A percentile compares a stretch with the other conserved stretches of the same genome.
Conservation (phyloP, 768 basidiomycete species). For the Chiua virens region DNA sequence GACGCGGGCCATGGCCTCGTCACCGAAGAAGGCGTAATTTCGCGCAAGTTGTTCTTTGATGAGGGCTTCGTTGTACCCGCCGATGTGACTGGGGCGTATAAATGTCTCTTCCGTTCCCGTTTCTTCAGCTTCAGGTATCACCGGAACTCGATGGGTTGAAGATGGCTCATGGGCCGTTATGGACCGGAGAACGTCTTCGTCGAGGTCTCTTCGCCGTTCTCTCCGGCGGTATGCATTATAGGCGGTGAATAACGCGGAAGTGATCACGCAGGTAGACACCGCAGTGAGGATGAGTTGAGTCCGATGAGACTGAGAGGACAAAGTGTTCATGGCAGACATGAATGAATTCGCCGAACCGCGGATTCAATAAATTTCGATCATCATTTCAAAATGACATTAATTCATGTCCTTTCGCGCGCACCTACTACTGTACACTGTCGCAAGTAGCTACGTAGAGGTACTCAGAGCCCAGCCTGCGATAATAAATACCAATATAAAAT, state of each 20-base stretch:
- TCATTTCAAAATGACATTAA: background rate
- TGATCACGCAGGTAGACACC: conserved; percentile 60
- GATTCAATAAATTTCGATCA: background rate
- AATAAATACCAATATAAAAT: conserved; percentile 32
- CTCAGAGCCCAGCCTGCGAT: conserved; percentile 10
- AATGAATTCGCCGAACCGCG: background rate
- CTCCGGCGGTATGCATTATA: conserved; percentile 52
- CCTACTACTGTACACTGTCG: background rate
- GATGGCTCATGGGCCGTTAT: conserved; percentile 31
- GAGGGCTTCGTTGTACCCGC: conserved; percentile 72
- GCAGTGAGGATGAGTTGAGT: conserved; percentile 67
- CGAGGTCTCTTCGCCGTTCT: conserved; percentile 52
- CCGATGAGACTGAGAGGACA: conserved; percentile 48
- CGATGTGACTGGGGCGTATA: conserved; percentile 16
- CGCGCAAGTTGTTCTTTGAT: conserved; percentile 88
- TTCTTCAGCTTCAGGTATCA: conserved; percentile 11
- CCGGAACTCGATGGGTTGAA: background rate
- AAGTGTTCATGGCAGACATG: conserved; percentile 19
- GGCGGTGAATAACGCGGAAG: conserved; percentile 57
- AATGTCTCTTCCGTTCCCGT: conserved; percentile 10
- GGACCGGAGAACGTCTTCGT: conserved; percentile 56
- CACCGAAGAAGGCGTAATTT: conserved; percentile 94
- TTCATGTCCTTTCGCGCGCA: background rate
- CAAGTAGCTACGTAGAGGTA: conserved; percentile 1
- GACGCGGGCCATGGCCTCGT: conserved; percentile 81